Evolutionary conservation across 2,329 filamentous ascomycete genomes (phyloP), one percentile per base, ranked within the genome.

Genomic region (Fusarium albosuccineum): DNA sequence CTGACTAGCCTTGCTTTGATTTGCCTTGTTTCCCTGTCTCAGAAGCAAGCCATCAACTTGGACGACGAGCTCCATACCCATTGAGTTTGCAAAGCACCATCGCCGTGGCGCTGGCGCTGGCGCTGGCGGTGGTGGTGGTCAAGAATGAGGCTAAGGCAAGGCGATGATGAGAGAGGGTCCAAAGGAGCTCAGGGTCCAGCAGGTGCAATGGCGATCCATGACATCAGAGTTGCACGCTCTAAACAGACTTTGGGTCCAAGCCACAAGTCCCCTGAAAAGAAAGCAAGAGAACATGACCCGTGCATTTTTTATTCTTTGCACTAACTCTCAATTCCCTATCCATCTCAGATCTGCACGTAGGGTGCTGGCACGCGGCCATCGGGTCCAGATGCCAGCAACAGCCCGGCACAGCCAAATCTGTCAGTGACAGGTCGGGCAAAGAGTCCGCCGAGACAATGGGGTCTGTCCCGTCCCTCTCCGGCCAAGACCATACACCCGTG

Each of bases 271-370:
- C 37, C 34, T 41, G 36, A 50, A 33, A 42, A 45, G 17, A 17
- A 49, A 22, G 22, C 22, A 22, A 22, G 22, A 22, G 22, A 22
- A 22, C 22, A 22, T 29, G 22, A n/a, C 36, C 36, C 14, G 13
- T 34, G n/a, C 33, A 40, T 44, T 26, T 33, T 30, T 42, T 22
- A 40, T 44, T 26, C 27, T 30, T 42, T 22, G 22, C 22, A 5
- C 22, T 22, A 22, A 22, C 22, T 22, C 22, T 22, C 22, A 22
- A 22, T 22, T 22, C 22, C 22, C 22, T 4, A 22, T 55, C 29
- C 44, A 11, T 46, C 17, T 33, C 46, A 64, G 64, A 71, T 73
- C 70, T 73, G 65, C 62, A 66, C 39, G 57, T 42, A 67, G 57
- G 62, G 66, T 64, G 55, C 56, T 57, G 11, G 26, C 52, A 62